Conservation (phyloP, 345 rosid species). For the Chamaenerion angustifolium region DNA sequence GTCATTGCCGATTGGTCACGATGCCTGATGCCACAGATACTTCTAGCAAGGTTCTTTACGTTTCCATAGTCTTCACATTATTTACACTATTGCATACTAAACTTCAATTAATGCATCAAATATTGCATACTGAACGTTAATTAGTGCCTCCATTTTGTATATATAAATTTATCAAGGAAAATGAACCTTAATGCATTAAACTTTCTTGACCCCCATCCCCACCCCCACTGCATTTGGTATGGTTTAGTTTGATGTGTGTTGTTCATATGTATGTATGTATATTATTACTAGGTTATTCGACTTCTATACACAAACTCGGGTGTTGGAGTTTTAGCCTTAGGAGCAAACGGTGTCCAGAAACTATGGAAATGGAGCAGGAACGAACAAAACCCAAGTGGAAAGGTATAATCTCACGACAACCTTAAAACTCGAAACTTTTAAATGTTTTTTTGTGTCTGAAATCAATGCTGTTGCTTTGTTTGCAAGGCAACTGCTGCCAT, state of each 20-base stretch:
- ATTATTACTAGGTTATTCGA: constrained; percentile 44
- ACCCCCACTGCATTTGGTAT: no score
- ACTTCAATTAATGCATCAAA: no score
- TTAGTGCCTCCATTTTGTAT: no score
- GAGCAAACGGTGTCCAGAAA: constrained; percentile 62
- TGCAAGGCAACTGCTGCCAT: constrained; percentile 52
- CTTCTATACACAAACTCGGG: constrained; percentile 82
- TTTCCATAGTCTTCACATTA: background rate
- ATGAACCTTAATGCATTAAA: no score
- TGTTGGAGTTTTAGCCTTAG: constrained; percentile 70
- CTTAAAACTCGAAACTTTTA: constrained; percentile 90
- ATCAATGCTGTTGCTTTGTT: constrained; percentile 6
- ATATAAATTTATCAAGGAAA: no score
- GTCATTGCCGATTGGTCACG: constrained; percentile 58
- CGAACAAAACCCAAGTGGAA: constrained; percentile 74
- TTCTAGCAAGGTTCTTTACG: constrained; percentile 61
- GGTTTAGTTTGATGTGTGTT: background rate
- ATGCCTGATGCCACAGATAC: constrained; percentile 62
- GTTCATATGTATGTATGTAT: no score
- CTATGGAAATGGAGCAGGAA: constrained; percentile 67
- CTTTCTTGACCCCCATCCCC: no score
- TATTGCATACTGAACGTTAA: no score
- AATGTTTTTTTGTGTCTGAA: constrained; percentile 2
- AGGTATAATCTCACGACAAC: constrained; percentile 30
- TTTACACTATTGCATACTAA: no score